A percentile compares a stretch with the other conserved stretches of the same genome.
Evolutionary conservation across 2,329 filamentous ascomycete genomes (phyloP).

Genomic region (Beauveria brongniartii): DNA sequence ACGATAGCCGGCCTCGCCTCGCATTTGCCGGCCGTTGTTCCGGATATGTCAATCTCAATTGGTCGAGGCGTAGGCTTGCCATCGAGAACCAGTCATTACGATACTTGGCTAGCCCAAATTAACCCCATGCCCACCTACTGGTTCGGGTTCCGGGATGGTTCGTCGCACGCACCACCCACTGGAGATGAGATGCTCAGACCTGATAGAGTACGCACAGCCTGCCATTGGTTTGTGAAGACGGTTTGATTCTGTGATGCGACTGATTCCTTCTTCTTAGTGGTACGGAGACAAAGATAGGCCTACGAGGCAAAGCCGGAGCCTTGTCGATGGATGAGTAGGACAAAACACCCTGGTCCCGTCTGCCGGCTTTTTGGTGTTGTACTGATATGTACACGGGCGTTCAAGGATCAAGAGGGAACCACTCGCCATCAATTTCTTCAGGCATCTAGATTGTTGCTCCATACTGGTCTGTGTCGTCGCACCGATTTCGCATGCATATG

Average conservation of each 20-base stretch:
- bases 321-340: too few species aligned
- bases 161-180: neutral
- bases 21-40: neutral
- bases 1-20: neutral
- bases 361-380: too few species aligned
- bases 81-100: neutral
- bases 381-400: too few species aligned
- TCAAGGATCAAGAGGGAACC: too few species aligned
- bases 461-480: neutral
- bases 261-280: too few species aligned
- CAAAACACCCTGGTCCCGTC: too few species aligned
- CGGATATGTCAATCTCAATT: neutral
- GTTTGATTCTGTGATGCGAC: too few species aligned
- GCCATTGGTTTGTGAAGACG: neutral
- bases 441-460: too few species aligned
- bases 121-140: neutral
- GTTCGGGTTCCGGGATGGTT: neutral
- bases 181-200: neutral
- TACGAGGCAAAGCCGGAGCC: too few species aligned
- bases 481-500: neutral
- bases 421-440: too few species aligned
- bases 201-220: neutral
- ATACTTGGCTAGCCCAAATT: neutral
- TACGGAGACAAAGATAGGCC: too few species aligned
- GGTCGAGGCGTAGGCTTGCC: neutral